Base-by-base conservation (phyloP, 768 basidiomycete genomes). In the Leucogyrophana mollusca region DNA sequence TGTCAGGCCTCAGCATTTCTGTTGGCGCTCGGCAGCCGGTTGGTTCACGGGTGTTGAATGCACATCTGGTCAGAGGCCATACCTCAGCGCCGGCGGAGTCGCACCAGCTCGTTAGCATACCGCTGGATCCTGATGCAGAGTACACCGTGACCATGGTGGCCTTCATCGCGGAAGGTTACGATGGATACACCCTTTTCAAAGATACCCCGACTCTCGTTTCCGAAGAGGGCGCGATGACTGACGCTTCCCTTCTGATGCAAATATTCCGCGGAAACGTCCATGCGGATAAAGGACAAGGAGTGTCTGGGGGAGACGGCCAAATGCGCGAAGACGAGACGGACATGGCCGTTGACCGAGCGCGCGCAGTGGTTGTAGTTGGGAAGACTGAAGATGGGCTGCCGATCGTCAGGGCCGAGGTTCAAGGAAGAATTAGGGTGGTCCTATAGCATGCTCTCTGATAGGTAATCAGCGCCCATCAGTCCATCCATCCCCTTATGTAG, bases 151-250 rank as follows among this genome's bases (percentile, higher is more conserved):
- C 30, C 34, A 47, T 50, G 47, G 2, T 22, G 21, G 43, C 36
- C 24, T 61, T 55, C 9, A 46, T 52, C 11, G 42, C 55, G 16
- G 43, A 32, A 9, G 50, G 50, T 1, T 55, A 38, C 21, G 49
- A 57, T 22, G 39, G 41, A 23, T 50, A 47, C 38, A 43, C 24
- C 20, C 33, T 39, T 21, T 46, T 55, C 44, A 39, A 39, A 37
- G 43, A 33, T 9, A 11, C 16, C 17, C 45, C 44, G 3, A 42
- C 16, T 21, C 9, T 37, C 7, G 35, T 37, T 16, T 6, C 6
- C 16, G 25, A 23, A 13, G 51, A 48, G 34, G 30, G 46, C 1
- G 46, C 9, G 4, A 36, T 48, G 47, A 43, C 35, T 9, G 38
- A 56, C 33, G 45, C 34, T 7, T 46, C 45, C 5, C 38, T 49